Evolutionary conservation across 257 asterid genomes (phyloP).

Genomic region (Solanum dulcamara): DNA sequence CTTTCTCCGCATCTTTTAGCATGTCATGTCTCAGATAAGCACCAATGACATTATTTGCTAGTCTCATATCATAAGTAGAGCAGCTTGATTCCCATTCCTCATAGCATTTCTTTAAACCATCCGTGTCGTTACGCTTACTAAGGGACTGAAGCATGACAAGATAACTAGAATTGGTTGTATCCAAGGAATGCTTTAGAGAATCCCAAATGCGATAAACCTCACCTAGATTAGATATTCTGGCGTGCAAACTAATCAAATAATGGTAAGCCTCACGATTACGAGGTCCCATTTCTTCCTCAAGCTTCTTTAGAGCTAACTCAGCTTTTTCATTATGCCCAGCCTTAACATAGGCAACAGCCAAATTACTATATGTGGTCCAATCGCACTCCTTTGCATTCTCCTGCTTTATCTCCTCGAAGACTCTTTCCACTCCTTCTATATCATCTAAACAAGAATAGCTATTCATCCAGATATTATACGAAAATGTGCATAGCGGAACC

Average conservation of each 20-base stretch:
- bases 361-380: conserved; percentile 69
- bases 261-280: conserved; percentile 45
- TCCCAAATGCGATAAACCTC: conserved; percentile 63
- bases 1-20: conserved; percentile 50
- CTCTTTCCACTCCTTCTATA: conserved; percentile 58
- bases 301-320: conserved; percentile 38
- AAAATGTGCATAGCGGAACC: conserved; percentile 33
- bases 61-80: conserved; percentile 38
- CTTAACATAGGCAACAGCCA: conserved; percentile 45
- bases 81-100: conserved; percentile 62
- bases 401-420: conserved; percentile 57
- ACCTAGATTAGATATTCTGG: conserved; percentile 38
- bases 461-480: conserved; percentile 59
- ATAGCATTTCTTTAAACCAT: conserved; percentile 50
- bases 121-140: conserved; percentile 36
- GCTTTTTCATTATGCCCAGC: conserved; percentile 56
- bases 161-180: conserved; percentile 49
- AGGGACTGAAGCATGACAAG: conserved; percentile 60
- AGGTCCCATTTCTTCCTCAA: conserved; percentile 46
- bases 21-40: conserved; percentile 34
- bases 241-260: conserved; percentile 54
- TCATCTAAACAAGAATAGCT: conserved; percentile 39
- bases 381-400: conserved; percentile 31
- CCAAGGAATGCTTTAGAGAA: conserved; percentile 28
- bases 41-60: conserved; percentile 37